These are phyloP conservation scores for Kwoniella botswanensis DNA, from an alignment of 768 basidiomycete genomes.

Conservation along the genomic window DNA sequence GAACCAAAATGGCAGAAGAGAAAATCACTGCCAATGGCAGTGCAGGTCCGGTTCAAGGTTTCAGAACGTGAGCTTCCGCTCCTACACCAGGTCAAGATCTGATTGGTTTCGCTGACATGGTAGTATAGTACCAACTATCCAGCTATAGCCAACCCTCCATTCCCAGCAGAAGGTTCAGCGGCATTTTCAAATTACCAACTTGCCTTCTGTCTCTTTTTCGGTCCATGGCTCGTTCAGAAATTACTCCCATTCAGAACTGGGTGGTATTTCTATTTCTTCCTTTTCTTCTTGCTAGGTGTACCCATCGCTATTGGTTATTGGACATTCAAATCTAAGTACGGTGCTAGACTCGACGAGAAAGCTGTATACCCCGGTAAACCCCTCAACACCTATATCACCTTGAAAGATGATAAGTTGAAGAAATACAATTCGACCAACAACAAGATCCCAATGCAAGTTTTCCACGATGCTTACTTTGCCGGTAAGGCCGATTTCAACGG, in stretches of 20 bases:
- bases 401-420: constrained; percentile 82
- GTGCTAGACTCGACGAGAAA: constrained; percentile 77
- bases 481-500: constrained; percentile 96
- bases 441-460: constrained; percentile 97
- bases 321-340: constrained; percentile 82
- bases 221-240: constrained; percentile 83
- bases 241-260: constrained; percentile 81
- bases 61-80: constrained; percentile 19
- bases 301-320: constrained; percentile 87
- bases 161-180: constrained; percentile 58
- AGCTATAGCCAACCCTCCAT: constrained; percentile 54
- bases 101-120: too few relatives aligned
- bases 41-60: neutral
- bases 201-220: constrained; percentile 72
- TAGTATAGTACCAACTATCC: constrained; percentile 44
- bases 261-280: constrained; percentile 83
- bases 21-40: constrained; percentile 18
- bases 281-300: constrained; percentile 72
- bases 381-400: constrained; percentile 86
- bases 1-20: constrained; percentile 19
- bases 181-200: constrained; percentile 65
- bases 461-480: constrained; percentile 97
- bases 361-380: constrained; percentile 80
- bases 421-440: constrained; percentile 71
- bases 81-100: neutral